Evolutionary conservation across 2,329 filamentous ascomycete species (phyloP).

Genomic region (Leptographium procerum): DNA sequence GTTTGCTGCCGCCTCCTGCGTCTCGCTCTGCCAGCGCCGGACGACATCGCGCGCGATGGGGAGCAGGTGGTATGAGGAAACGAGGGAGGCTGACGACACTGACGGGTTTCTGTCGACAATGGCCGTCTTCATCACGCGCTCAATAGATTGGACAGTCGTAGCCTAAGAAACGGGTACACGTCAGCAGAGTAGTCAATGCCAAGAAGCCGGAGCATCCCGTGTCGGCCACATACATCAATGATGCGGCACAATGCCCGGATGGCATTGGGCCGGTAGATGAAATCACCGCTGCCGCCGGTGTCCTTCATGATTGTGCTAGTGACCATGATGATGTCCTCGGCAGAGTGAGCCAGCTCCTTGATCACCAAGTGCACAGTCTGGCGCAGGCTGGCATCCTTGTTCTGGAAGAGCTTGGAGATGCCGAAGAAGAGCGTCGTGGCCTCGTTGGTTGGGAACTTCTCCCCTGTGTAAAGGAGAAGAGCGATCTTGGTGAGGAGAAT

Average conservation of each 20-base stretch:
- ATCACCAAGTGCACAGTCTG: constrained; percentile 98
- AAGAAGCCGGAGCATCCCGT: too few relatives aligned
- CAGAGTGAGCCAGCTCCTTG: constrained; percentile 91
- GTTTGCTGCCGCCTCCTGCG: constrained; percentile 87
- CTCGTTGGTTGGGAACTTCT: constrained; percentile 94
- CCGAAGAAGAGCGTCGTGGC: constrained; percentile 97
- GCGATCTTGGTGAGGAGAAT: constrained; percentile 96
- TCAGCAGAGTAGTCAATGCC: neutral
- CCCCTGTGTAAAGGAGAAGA: constrained; percentile 89
- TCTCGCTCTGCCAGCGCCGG: constrained; percentile 95
- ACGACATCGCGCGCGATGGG: constrained; percentile 94
- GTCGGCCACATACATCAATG: constrained; percentile 61
- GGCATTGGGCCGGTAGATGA: constrained; percentile 88
- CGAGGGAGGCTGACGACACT: constrained; percentile 87
- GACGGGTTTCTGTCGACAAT: constrained; percentile 99
- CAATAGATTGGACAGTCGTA: constrained; percentile 92
- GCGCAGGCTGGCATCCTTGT: constrained; percentile 93
- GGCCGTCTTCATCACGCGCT: constrained; percentile 96
- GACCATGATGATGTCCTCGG: constrained; percentile 99
- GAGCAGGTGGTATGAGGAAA: constrained; percentile 95
- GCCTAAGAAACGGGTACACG: constrained; percentile 41
- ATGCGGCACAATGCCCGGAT: constrained; percentile 93
- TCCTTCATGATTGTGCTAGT: constrained; percentile 99
- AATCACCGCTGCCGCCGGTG: constrained; percentile 87
- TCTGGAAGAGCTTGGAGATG: constrained; percentile 98